phyloP scores from a whole-genome alignment of 148 eudicot species.

The Spergularia bocconei region DNA sequence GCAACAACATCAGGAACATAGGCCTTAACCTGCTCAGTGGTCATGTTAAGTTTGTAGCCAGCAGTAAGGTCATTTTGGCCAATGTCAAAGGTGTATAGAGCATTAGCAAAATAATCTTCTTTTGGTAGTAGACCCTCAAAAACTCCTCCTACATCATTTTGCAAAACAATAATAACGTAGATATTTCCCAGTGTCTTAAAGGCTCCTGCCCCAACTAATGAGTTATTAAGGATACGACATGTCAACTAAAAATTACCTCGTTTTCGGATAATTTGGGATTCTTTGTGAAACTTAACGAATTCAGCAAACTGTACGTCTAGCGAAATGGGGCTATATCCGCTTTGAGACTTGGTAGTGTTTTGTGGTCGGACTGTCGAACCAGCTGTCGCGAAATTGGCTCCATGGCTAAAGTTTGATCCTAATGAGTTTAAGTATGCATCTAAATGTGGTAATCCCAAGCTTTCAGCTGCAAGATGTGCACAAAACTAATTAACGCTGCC shows the following conservation, averaged over 20 bases:
- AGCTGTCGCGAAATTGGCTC: constrained; percentile 47
- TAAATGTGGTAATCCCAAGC: constrained; percentile 35
- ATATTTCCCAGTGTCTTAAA: too few relatives aligned
- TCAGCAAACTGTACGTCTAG: constrained; percentile 35
- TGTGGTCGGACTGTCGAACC: constrained; percentile 40
- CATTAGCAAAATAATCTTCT: constrained; percentile 35
- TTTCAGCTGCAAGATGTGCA: constrained; percentile 30
- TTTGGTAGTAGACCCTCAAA: constrained; percentile 33
- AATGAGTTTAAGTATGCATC: constrained; percentile 39
- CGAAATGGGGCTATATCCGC: constrained; percentile 39
- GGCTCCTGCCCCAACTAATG: too few relatives aligned
- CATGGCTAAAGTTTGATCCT: constrained; percentile 45
- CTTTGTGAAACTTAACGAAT: constrained; percentile 26
- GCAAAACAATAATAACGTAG: too few relatives aligned
- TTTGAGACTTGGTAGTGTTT: constrained; percentile 35
- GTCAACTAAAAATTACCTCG: constrained; percentile 15
- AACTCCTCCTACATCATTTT: constrained; percentile 26
- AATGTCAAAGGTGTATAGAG: constrained; percentile 43
- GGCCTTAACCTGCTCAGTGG: constrained; percentile 34
- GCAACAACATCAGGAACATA: constrained; percentile 37
- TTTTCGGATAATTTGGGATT: constrained; percentile 26
- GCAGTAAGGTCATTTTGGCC: constrained; percentile 48
- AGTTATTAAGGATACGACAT: too few relatives aligned
- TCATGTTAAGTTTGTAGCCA: constrained; percentile 33
- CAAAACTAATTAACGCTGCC: too few relatives aligned